These are phyloP conservation scores for Juglanconis juglandina DNA, from an alignment of 2,329 filamentous ascomycete species.

Conservation along the genomic window DNA sequence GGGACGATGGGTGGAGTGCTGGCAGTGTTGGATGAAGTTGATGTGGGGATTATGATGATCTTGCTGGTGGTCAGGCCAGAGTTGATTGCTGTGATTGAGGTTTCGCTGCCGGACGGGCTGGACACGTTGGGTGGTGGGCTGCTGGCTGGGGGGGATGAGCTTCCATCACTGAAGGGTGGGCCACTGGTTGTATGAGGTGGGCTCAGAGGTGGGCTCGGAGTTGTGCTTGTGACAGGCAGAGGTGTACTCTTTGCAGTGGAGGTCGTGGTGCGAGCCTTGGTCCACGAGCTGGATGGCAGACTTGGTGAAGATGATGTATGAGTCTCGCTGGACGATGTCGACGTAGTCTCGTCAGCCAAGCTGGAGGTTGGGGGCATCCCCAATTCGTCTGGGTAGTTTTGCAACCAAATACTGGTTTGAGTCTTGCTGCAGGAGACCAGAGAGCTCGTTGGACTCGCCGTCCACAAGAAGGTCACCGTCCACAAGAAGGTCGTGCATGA, in stretches of 20 bases:
- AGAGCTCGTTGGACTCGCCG: not conserved
- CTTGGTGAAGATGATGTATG: not conserved
- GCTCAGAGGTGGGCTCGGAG: no score
- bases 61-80: not conserved
- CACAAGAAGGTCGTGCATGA: not conserved
- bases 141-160: no score
- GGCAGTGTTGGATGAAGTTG: not conserved
- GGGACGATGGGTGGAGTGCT: not conserved
- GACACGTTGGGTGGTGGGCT: no score
- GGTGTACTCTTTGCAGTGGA: not conserved
- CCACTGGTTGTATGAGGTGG: no score
- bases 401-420: not conserved
- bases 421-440: not conserved
- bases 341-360: not conserved
- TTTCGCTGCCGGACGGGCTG: no score
- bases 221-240: no score
- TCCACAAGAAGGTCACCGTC: not conserved
- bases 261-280: not conserved
- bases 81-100: no score
- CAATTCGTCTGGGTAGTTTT: not conserved
- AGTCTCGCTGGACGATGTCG: not conserved
- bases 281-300: not conserved
- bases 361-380: no score
- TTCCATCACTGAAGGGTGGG: no score
- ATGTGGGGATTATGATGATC: not conserved